phyloP scores from a whole-genome alignment of 805 yeast species.

The Wickerhamiella vanderwaltii region DNA sequence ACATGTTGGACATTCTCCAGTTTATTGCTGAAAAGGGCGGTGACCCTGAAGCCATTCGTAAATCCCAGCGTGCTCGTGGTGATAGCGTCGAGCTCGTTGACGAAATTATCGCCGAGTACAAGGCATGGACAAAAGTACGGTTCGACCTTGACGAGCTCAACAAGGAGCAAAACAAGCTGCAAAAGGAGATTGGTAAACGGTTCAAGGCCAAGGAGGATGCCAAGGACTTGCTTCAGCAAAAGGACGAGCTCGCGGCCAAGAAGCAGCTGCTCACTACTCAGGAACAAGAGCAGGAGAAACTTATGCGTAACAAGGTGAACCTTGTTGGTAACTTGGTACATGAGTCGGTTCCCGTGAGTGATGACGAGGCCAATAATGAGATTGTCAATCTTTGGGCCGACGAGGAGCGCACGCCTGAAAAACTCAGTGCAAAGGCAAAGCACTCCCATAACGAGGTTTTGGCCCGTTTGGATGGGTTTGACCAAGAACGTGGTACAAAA shows the following conservation, averaged over 20 bases:
- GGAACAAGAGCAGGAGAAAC: constrained; percentile 72
- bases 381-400: constrained; percentile 83
- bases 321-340: constrained; percentile 91
- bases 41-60: constrained; percentile 75
- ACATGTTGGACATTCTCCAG: constrained; percentile 83
- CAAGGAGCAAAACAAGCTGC: constrained; percentile 78
- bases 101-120: constrained; percentile 83
- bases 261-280: constrained; percentile 52
- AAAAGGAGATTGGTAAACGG: constrained; percentile 85
- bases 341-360: constrained; percentile 74
- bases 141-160: constrained; percentile 84
- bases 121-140: constrained; percentile 80
- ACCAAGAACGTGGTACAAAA: constrained; percentile 97
- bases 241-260: constrained; percentile 58
- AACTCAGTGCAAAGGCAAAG: constrained; percentile 54
- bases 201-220: constrained; percentile 96
- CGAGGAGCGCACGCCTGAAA: constrained; percentile 47
- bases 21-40: constrained; percentile 97
- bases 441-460: constrained; percentile 93
- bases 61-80: constrained; percentile 88
- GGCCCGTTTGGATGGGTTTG: constrained; percentile 91
- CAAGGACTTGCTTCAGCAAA: constrained; percentile 62
- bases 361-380: constrained; percentile 84
- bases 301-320: constrained; percentile 68
- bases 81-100: constrained; percentile 91